Base-by-base conservation (phyloP, 1,284 basidiomycete species). In the Phaffia rhodozyma region DNA sequence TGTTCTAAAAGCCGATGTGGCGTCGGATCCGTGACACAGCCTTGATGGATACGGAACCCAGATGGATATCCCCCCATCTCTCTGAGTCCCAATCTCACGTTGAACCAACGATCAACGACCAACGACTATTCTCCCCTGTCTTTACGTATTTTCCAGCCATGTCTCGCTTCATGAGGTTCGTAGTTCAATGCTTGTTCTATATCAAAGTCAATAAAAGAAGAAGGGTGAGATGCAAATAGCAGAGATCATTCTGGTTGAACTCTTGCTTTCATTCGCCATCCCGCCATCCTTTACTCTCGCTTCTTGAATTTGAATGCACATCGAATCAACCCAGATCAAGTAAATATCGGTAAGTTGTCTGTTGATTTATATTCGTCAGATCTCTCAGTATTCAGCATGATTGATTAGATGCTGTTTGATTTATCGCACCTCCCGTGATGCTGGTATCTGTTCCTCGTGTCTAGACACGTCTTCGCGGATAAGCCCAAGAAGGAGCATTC, bases 381-480 rank as follows among this genome's bases (percentile, higher is more conserved):
- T 58, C 11, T 29, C 27, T 20, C 21, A 23, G 18, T 50, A 23
- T 58, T 49, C 43, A 56, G 23, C n/a, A 51, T n/a, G 51, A 25
- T 51, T 29, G 20, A 4, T 18, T 27, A 60, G 27, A 47, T 32
- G 25, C 25, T n/a, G 64, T 43, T 21, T 20, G 20, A 47, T 47
- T 52, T 43, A 62, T 32, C 47, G 47, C 38, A 47, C 50, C 34
- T 50, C 21, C 25, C 29, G 7, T 16, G 13, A 43, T 43, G 38
- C 5, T 27, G 48, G n/a, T 48, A 32, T 43, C 23, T 52, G 29
- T 51, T 58, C 47, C 51, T 32, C 30, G 7, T 23, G n/a, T 29
- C 25, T 71, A 90, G 88, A 68, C 92, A 97, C 77, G 91, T 94
- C 71, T 97, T 87, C 73, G 92, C 89, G 32, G 86, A 89, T 70